Conservation (phyloP, 352 stramenopile genomes). For the Phytophthora aleatoria region DNA sequence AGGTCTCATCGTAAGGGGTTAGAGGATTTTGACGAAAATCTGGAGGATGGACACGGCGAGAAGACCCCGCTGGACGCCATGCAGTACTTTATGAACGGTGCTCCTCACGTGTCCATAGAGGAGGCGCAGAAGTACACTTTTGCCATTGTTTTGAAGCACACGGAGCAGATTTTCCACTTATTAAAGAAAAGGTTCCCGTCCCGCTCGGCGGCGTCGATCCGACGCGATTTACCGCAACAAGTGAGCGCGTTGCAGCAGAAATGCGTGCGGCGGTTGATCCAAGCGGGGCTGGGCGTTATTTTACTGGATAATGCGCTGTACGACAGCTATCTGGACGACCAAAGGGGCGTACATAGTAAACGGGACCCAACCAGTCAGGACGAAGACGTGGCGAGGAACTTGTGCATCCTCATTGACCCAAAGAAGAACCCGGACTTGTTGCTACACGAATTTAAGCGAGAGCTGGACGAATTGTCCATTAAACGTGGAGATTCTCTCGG, state of each 20-base stretch:
- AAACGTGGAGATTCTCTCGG: conserved; percentile 70
- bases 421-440: conserved; percentile 86
- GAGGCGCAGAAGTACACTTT: conserved; percentile 91
- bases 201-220: conserved; percentile 68
- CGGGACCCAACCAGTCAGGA: conserved; percentile 44
- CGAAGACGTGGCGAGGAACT: conserved; percentile 62
- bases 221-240: conserved; percentile 68
- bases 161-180: conserved; percentile 74
- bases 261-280: conserved; percentile 76
- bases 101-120: conserved; percentile 79
- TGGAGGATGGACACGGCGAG: conserved; percentile 15
- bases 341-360: conserved; percentile 20
- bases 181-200: conserved; percentile 73
- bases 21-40: conserved; percentile 18
- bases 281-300: conserved; percentile 73
- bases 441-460: conserved; percentile 87
- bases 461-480: conserved; percentile 86
- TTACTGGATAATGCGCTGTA: conserved; percentile 78
- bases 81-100: conserved; percentile 40
- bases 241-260: conserved; percentile 84
- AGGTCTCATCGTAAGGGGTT: conserved; percentile 1
- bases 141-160: conserved; percentile 84
- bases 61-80: conserved; percentile 29
- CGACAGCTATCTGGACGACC: conserved; percentile 45
- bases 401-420: conserved; percentile 81